phyloP scores from a whole-genome alignment of 345 rosid genomes.

The Acer campestre region DNA sequence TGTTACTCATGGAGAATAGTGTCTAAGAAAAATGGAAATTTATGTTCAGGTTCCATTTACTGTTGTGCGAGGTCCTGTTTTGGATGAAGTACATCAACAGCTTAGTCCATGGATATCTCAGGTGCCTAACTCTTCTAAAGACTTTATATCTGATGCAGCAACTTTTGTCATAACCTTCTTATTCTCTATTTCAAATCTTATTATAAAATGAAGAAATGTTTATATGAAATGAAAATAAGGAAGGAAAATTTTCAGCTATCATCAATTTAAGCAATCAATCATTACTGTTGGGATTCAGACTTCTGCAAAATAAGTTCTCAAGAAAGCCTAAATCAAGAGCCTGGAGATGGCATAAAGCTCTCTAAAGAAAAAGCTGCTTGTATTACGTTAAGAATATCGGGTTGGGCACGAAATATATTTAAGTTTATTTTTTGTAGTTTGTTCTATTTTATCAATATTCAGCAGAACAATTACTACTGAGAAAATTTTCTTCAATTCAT shows the following conservation, averaged over 20 bases:
- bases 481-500: not conserved
- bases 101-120: conserved; percentile 84
- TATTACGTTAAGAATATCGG: not conserved
- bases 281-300: not conserved
- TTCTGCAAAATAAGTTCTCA: conserved; percentile 8
- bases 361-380: not conserved
- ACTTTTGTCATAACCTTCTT: conserved; percentile 6
- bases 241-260: not conserved
- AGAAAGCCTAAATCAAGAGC: not conserved
- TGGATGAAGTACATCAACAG: conserved; percentile 87
- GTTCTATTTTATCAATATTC: conserved; percentile 2
- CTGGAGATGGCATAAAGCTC: not conserved
- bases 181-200: not conserved
- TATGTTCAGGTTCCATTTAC: conserved; percentile 59
- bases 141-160: conserved; percentile 11
- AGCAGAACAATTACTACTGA: not conserved
- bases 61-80: conserved; percentile 67
- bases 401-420: not conserved
- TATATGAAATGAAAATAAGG: not conserved
- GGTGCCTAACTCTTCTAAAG: conserved; percentile 41
- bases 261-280: not conserved
- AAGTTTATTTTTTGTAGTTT: not conserved
- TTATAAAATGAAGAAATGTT: not conserved
- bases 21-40: conserved; percentile 18
- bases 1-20: not conserved